Conservation (phyloP, 169 alveolate species). For the Plasmodium cynomolgi region DNA sequence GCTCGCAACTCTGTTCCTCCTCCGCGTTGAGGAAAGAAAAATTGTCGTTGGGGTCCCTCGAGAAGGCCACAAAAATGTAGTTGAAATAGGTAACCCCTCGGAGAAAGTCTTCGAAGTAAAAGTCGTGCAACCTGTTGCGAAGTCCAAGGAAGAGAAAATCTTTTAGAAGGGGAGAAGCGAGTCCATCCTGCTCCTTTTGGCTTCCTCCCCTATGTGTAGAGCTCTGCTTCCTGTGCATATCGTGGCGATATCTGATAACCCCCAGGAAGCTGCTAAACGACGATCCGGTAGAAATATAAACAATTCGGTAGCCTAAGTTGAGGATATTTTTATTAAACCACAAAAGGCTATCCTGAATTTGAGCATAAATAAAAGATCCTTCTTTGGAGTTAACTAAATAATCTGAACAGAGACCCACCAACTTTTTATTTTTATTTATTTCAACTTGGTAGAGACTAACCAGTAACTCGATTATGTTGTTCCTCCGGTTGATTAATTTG, state of each 20-base stretch:
- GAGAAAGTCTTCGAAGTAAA: slow-evolving; percentile 27
- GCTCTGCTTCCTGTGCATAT: not conserved
- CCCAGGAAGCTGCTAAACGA: slow-evolving; percentile 59
- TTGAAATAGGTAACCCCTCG: slow-evolving; percentile 7
- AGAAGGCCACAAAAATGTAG: slow-evolving; percentile 57
- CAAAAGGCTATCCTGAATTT: slow-evolving; percentile 43
- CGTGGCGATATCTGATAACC: slow-evolving; percentile 28
- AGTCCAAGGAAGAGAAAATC: slow-evolving; percentile 50
- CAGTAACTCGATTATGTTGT: slow-evolving; percentile 41
- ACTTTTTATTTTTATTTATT: slow-evolving; percentile 55
- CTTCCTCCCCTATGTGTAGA: not conserved
- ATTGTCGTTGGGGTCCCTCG: not conserved
- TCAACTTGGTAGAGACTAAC: slow-evolving; percentile 38
- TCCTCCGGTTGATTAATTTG: not conserved
- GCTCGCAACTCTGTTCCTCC: not conserved
- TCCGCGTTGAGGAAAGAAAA: not conserved
- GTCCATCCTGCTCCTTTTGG: not conserved
- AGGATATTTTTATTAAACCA: slow-evolving; percentile 43
- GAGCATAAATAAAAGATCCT: slow-evolving; percentile 40
- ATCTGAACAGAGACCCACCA: slow-evolving; percentile 55
- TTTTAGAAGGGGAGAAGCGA: not conserved
- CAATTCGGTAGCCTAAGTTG: slow-evolving; percentile 37
- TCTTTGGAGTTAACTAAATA: slow-evolving; percentile 40
- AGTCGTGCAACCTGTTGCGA: slow-evolving; percentile 37
- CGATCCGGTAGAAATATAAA: slow-evolving; percentile 59